Conservation (phyloP, 2,329 filamentous ascomycete species). For the Colletotrichum plurivorum region DNA sequence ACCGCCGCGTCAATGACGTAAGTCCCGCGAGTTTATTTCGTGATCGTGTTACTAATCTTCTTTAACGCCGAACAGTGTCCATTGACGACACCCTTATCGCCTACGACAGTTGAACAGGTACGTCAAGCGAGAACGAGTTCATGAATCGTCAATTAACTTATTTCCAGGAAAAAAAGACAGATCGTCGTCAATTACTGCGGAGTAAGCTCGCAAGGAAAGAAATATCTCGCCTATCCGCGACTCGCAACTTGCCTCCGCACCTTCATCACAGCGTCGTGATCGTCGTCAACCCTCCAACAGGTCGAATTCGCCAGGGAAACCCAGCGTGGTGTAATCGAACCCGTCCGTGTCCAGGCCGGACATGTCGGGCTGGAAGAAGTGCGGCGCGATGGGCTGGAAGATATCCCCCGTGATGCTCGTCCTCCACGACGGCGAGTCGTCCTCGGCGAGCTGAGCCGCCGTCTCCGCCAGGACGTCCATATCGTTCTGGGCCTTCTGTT, state of each 20-base stretch:
- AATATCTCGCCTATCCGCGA: neutral
- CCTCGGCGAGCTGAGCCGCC: conserved; percentile 9
- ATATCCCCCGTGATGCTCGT: conserved; percentile 13
- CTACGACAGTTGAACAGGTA: neutral
- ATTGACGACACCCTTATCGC: neutral
- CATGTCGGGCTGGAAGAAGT: neutral
- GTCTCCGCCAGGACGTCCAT: neutral
- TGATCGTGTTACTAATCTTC: neutral
- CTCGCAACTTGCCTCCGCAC: neutral
- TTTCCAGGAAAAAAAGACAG: neutral
- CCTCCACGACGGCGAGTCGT: conserved; percentile 21
- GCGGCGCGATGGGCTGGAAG: conserved; percentile 24
- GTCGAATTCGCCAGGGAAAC: conserved; percentile 3
- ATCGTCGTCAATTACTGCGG: neutral
- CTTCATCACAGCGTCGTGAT: neutral
- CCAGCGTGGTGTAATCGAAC: neutral
- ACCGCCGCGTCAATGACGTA: conserved; percentile 36
- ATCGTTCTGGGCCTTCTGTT: conserved; percentile 3
- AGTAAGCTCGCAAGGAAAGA: neutral
- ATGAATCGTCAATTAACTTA: conserved; percentile 6
- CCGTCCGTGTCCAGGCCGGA: neutral
- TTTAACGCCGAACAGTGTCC: neutral
- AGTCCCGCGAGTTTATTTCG: conserved; percentile 17
- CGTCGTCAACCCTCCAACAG: neutral
- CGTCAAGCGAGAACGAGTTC: conserved; percentile 5